Conservation (phyloP, 495 filamentous ascomycete species). For the Aspergillus ellipticus region DNA sequence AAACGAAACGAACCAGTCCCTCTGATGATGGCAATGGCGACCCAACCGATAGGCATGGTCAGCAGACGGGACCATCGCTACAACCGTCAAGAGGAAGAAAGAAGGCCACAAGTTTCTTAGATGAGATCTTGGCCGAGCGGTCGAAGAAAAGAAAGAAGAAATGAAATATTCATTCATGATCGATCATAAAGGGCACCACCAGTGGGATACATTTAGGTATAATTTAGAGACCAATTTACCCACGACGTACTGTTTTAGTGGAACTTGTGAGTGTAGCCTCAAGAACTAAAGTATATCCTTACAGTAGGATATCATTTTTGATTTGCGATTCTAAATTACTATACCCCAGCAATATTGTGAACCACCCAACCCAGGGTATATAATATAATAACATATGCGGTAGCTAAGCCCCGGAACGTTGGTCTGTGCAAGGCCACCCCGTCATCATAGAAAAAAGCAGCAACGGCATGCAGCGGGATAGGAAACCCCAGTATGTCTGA, state of each 20-base stretch:
- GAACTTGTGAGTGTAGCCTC: not conserved
- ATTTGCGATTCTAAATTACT: constrained; percentile 13
- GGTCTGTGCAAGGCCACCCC: not conserved
- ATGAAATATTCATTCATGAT: constrained; percentile 22
- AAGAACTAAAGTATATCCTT: not conserved
- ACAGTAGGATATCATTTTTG: constrained; percentile 15
- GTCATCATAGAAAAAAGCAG: not conserved
- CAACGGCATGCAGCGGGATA: not conserved
- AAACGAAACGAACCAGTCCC: constrained; percentile 1
- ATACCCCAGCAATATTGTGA: constrained; percentile 15
- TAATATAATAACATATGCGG: constrained; percentile 23
- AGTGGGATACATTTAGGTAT: too few relatives aligned
- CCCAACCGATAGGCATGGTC: constrained; percentile 1
- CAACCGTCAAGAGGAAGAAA: constrained; percentile 29
- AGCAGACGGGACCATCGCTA: constrained; percentile 9
- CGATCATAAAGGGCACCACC: not conserved
- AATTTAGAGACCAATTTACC: constrained; percentile 16
- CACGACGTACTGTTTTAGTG: not conserved
- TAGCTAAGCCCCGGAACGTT: constrained; percentile 14
- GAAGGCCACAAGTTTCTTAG: constrained; percentile 47
- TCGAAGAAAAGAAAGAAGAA: constrained; percentile 54
- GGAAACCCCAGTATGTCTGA: not conserved
- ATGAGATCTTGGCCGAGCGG: constrained; percentile 48
- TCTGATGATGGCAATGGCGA: constrained; percentile 13
- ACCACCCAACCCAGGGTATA: constrained; percentile 35